These are phyloP conservation scores for Pogostemon cablin DNA, from an alignment of 257 asterid species.

Conservation along the genomic window DNA sequence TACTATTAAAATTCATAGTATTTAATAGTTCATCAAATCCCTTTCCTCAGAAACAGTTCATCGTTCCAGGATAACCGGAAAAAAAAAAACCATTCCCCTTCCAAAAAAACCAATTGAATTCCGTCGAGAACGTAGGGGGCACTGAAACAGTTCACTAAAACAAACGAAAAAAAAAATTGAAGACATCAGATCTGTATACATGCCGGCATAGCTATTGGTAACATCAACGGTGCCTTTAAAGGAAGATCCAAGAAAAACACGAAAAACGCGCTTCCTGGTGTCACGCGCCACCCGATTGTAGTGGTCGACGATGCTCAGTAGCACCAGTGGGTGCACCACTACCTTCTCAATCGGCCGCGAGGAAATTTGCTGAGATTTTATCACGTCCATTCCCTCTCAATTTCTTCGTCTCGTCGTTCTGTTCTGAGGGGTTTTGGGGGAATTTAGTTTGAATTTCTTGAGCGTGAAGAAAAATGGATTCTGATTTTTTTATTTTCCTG, in stretches of 20 bases:
- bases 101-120: no score
- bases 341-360: slow-evolving; percentile 86
- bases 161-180: neutral
- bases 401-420: neutral
- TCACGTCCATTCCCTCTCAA: slow-evolving; percentile 65
- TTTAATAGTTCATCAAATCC: slow-evolving; percentile 9
- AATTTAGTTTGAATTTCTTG: slow-evolving; percentile 33
- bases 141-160: neutral
- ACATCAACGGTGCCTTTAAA: slow-evolving; percentile 90
- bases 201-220: slow-evolving; percentile 94
- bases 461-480: slow-evolving; percentile 32
- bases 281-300: slow-evolving; percentile 98
- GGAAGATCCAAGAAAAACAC: slow-evolving; percentile 86
- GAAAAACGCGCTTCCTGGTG: slow-evolving; percentile 85
- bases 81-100: no score
- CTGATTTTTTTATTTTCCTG: neutral
- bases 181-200: slow-evolving; percentile 53
- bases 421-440: slow-evolving; percentile 13
- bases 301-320: slow-evolving; percentile 94
- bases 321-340: slow-evolving; percentile 91
- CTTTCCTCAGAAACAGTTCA: neutral
- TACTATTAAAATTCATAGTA: neutral
- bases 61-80: neutral
- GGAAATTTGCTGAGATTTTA: slow-evolving; percentile 85
- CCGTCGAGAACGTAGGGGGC: neutral